A percentile compares a stretch with the other conserved stretches of the same genome.
Conservation (phyloP, 2,329 filamentous ascomycete genomes). For the Colletotrichum graminicola region DNA sequence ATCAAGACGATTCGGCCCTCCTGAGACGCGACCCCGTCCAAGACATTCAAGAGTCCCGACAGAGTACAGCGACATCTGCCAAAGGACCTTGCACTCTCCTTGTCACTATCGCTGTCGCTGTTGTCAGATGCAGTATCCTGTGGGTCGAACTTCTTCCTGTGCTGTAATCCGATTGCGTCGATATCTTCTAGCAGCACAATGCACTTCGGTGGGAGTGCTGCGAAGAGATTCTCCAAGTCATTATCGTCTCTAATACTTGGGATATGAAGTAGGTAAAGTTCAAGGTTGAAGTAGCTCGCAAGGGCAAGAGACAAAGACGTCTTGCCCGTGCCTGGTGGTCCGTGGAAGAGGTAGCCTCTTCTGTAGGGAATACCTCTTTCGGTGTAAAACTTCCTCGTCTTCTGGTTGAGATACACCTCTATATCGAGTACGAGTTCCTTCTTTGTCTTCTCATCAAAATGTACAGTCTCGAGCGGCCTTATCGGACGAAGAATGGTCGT, state of each 20-base stretch:
- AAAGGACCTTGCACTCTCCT: conserved; percentile 1
- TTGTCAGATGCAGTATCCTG: conserved; percentile 45
- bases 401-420: conserved; percentile 72
- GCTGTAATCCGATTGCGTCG: conserved; percentile 44
- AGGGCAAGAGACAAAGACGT: conserved; percentile 81
- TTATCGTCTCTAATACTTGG: conserved; percentile 55
- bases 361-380: conserved; percentile 81
- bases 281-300: conserved; percentile 77
- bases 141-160: conserved; percentile 40
- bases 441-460: conserved; percentile 60
- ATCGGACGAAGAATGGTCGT: conserved; percentile 49
- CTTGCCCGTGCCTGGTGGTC: conserved; percentile 81
- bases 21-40: conserved; percentile 75
- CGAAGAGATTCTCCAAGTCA: conserved; percentile 51
- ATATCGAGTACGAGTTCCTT: conserved; percentile 77
- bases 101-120: conserved; percentile 43
- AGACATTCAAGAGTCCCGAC: conserved; percentile 75
- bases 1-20: conserved; percentile 78
- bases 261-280: conserved; percentile 80
- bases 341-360: conserved; percentile 78
- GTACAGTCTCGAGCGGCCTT: conserved; percentile 50
- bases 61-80: conserved; percentile 55
- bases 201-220: conserved; percentile 43
- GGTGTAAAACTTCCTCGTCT: conserved; percentile 73
- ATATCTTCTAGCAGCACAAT: conserved; percentile 48